Evolutionary conservation across 2,329 filamentous ascomycete species (phyloP).

Genomic region (Arthrinium phaeospermum): DNA sequence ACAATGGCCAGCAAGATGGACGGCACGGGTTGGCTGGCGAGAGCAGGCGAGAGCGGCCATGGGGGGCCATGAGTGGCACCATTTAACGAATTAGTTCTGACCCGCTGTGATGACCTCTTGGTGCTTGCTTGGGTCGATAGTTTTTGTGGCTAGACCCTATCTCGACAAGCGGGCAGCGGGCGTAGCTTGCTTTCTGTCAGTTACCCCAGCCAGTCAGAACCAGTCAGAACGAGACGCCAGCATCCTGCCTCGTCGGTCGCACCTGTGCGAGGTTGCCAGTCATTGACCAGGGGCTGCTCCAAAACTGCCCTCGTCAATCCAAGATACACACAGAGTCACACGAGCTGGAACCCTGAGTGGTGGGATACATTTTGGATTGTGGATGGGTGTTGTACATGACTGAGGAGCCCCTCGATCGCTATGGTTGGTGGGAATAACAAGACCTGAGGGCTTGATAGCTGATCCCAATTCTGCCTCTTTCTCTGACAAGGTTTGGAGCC

Average conservation of each 20-base stretch:
- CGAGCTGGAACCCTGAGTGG: background rate
- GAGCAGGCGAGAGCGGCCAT: background rate
- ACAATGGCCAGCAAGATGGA: background rate
- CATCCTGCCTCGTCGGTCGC: background rate
- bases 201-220: background rate
- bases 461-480: background rate
- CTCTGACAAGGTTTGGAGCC: background rate
- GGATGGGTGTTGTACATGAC: conserved; percentile 7
- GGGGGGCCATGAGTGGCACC: background rate
- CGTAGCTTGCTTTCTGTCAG: conserved; percentile 7
- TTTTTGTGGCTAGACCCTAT: conserved; percentile 9
- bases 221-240: background rate
- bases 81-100: conserved; percentile 1
- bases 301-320: background rate
- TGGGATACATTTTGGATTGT: background rate
- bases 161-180: background rate
- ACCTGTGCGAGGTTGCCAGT: background rate
- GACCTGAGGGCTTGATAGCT: background rate
- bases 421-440: background rate
- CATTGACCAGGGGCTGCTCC: background rate
- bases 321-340: background rate
- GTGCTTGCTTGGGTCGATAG: conserved; percentile 1
- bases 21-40: background rate
- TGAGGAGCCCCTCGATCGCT: background rate
- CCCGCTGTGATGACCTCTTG: conserved; percentile 7